These are phyloP conservation scores for Dictyostelium purpureum DNA, from an alignment of 78 protist species.

Conservation along the genomic window DNA sequence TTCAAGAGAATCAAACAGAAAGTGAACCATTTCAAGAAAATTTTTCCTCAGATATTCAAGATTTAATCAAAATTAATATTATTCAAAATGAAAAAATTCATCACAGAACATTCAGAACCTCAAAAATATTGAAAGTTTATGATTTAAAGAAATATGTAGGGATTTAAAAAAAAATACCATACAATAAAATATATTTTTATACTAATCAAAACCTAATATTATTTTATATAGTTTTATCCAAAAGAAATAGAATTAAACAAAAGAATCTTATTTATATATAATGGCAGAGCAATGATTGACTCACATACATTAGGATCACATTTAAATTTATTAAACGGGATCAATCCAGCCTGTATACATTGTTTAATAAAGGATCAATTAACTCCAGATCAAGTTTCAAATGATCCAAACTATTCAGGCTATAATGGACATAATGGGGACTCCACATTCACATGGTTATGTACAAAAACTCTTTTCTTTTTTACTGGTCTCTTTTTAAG, in stretches of 20 bases:
- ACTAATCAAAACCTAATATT: neutral
- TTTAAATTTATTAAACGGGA: neutral
- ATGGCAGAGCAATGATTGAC: slow-evolving; percentile 68
- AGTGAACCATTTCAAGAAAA: slow-evolving; percentile 17
- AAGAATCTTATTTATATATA: slow-evolving; percentile 42
- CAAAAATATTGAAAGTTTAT: slow-evolving; percentile 6
- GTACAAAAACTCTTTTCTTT: slow-evolving; percentile 33
- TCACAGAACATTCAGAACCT: slow-evolving; percentile 5
- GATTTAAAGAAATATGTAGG: slow-evolving; percentile 69
- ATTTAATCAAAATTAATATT: slow-evolving; percentile 20
- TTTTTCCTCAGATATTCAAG: neutral
- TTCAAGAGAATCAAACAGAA: slow-evolving; percentile 5
- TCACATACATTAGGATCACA: neutral
- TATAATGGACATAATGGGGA: neutral
- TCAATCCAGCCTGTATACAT: slow-evolving; percentile 2
- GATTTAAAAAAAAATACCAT: neutral
- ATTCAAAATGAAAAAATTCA: slow-evolving; percentile 19
- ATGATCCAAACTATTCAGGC: neutral
- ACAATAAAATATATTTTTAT: neutral
- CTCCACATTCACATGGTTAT: slow-evolving; percentile 19
- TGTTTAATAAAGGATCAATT: slow-evolving; percentile 37
- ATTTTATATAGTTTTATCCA: slow-evolving; percentile 26
- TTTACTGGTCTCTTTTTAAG: slow-evolving; percentile 46
- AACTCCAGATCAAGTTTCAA: slow-evolving; percentile 39
- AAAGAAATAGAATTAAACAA: neutral